A percentile compares a stretch with the other conserved stretches of the same genome.
Conservation (phyloP, 345 rosid genomes). For the Dipteronia dyeriana region DNA sequence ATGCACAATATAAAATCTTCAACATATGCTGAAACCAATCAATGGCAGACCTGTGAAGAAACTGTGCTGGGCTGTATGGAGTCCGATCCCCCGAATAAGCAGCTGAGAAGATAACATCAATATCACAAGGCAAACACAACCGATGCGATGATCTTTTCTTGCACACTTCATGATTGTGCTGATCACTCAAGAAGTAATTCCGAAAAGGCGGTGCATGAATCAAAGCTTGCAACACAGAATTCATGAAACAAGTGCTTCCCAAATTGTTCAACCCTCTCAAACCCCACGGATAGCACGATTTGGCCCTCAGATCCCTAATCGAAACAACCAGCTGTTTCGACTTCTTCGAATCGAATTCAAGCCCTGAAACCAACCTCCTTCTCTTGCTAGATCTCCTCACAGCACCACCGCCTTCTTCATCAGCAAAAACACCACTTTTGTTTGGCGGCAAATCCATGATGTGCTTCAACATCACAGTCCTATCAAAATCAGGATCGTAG, state of each 20-base stretch:
- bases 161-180: conserved; percentile 68
- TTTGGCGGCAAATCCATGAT: conserved; percentile 36
- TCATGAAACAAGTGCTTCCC: conserved; percentile 94
- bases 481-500: conserved; percentile 85
- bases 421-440: conserved; percentile 36
- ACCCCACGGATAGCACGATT: conserved; percentile 71
- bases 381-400: conserved; percentile 61
- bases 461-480: conserved; percentile 55
- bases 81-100: conserved; percentile 73
- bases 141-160: conserved; percentile 35
- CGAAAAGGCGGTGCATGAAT: conserved; percentile 83
- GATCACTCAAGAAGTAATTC: conserved; percentile 73
- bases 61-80: conserved; percentile 88
- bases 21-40: conserved; percentile 17
- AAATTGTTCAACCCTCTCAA: conserved; percentile 84
- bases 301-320: conserved; percentile 56
- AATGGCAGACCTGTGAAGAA: conserved; percentile 70
- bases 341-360: conserved; percentile 53
- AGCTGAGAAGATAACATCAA: conserved; percentile 65
- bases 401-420: conserved; percentile 11
- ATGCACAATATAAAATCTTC: not conserved
- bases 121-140: conserved; percentile 76
- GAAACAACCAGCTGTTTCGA: conserved; percentile 47
- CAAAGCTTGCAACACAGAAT: conserved; percentile 87
- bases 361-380: conserved; percentile 47